A percentile compares a stretch with the other conserved stretches of the same genome.
Evolutionary conservation across 345 rosid species (phyloP).

Genomic region (thale cress (Arabidopsis thaliana)): TAIR10.1 NC_003076.8:16517001-16517500

Average conservation of each 20-base stretch:
- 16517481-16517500: conserved; percentile 66
- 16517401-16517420: conserved; percentile 54
- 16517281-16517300: conserved; percentile 41
- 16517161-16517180: conserved; percentile 78
- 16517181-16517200: conserved; percentile 56
- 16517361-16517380: conserved; percentile 45
- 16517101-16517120: conserved; percentile 69
- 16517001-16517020: neutral
- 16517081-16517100: conserved; percentile 42
- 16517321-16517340: conserved; percentile 48
- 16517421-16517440: conserved; percentile 50
- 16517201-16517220: conserved; percentile 61
- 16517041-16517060: conserved; percentile 56
- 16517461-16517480: conserved; percentile 73
- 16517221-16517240: conserved; percentile 62
- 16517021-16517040: neutral
- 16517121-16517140: conserved; percentile 56
- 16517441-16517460: conserved; percentile 52
- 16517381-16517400: conserved; percentile 58
- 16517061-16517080: conserved; percentile 16
- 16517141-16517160: conserved; percentile 74
- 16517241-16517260: neutral
- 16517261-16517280: conserved; percentile 48
- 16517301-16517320: conserved; percentile 53
- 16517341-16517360: conserved; percentile 47